Evolutionary conservation across 176 grass and related monocot species (phyloP).

Genomic region (Microstegium vimineum): DNA sequence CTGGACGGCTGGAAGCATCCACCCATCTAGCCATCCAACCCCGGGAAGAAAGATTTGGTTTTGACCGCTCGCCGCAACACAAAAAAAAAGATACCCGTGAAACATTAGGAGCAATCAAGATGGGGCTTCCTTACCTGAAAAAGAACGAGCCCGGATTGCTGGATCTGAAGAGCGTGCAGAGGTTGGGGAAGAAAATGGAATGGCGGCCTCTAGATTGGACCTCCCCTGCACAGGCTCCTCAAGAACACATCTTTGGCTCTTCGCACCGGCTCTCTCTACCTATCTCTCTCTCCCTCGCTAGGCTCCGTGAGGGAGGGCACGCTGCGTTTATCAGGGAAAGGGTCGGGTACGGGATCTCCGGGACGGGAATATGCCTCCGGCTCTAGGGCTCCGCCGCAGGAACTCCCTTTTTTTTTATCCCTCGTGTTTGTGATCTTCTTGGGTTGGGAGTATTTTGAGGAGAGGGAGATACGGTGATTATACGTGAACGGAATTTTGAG

Average conservation of each 20-base stretch:
- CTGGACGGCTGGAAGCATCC: not conserved
- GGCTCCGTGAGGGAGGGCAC: not conserved
- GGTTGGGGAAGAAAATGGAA: not conserved
- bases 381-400: not conserved
- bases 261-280: constrained; percentile 16
- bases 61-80: not conserved
- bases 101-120: not conserved
- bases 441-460: constrained; percentile 4
- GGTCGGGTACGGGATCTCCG: constrained; percentile 48
- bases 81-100: not conserved
- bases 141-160: not conserved
- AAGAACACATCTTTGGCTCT: constrained; percentile 27
- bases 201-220: constrained; percentile 20
- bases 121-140: not conserved
- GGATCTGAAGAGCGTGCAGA: constrained; percentile 22
- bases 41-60: not conserved
- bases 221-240: constrained; percentile 38
- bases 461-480: not conserved
- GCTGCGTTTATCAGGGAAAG: constrained; percentile 27
- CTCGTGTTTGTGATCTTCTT: not conserved
- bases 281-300: not conserved
- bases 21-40: not conserved
- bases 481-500: not conserved
- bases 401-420: not conserved
- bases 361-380: constrained; percentile 64